phyloP scores from a whole-genome alignment of 495 filamentous ascomycete species.

The Aspergillus diversus region DNA sequence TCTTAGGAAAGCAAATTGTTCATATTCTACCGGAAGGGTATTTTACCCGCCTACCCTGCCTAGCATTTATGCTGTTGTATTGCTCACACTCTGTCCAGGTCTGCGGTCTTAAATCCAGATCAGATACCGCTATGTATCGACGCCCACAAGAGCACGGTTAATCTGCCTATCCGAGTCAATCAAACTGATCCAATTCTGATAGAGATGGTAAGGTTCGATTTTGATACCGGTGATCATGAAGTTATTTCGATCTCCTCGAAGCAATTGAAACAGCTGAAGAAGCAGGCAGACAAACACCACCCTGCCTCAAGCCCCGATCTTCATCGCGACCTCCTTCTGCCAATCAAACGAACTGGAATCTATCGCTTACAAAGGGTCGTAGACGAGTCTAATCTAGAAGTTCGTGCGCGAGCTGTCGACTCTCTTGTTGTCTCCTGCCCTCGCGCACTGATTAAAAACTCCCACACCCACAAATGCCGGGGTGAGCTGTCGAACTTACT shows the following conservation, averaged over 20 bases:
- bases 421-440: slow-evolving; percentile 85
- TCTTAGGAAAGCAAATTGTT: slow-evolving; percentile 93
- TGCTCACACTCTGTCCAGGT: slow-evolving; percentile 49
- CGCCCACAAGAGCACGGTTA: slow-evolving; percentile 55
- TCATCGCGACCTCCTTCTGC: slow-evolving; percentile 62
- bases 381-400: slow-evolving; percentile 91
- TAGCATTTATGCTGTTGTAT: background rate
- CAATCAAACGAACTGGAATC: slow-evolving; percentile 78
- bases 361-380: slow-evolving; percentile 84
- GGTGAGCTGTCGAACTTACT: slow-evolving; percentile 85
- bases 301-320: slow-evolving; percentile 53
- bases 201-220: slow-evolving; percentile 81
- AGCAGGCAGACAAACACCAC: slow-evolving; percentile 57
- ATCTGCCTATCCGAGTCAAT: slow-evolving; percentile 89
- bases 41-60: background rate
- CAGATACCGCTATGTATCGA: slow-evolving; percentile 77
- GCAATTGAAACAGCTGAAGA: slow-evolving; percentile 68
- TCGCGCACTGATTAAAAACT: slow-evolving; percentile 67
- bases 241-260: slow-evolving; percentile 71
- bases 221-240: slow-evolving; percentile 78
- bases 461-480: slow-evolving; percentile 68
- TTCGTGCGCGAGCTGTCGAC: slow-evolving; percentile 72
- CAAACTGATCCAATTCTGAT: slow-evolving; percentile 85
- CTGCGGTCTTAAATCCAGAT: slow-evolving; percentile 84
- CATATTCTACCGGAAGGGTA: slow-evolving; percentile 96